Evolutionary conservation across 2,329 filamentous ascomycete genomes (phyloP), one percentile per base, ranked within the genome.

Genomic region (Didymosphaeria variabile): DNA sequence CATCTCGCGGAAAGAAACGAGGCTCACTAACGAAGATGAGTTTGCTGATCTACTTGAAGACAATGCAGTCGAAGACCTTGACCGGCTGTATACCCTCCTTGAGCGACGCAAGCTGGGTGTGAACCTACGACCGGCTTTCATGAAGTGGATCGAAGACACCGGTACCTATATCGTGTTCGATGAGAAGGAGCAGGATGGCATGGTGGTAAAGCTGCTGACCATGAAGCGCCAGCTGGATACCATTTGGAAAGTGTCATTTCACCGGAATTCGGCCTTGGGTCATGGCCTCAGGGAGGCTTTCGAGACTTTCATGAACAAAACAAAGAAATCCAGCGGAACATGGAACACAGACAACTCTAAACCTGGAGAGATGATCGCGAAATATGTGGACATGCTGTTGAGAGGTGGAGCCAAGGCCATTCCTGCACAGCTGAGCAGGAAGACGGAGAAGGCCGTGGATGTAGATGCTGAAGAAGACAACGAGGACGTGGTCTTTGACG

Each of bases 301-400:
- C 73, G 90, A 91, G 56, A 86, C 84, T 0, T 97, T 98, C 70
- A 97, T 99, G 84, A 99, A 99, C 77, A 92, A 95, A 77, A 87
- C 85, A 4, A 90, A 90, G 73, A 91, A 90, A 72, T 88, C 87
- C 1, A 85, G 87, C 8, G 83, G 88, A 5, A 89, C 88, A 5
- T 94, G 91, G 87, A 88, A 88, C 55, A 92, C 91, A 0, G 90
- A 93, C 58, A 96, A 94, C 58, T 93, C 93, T 19, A 98, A 97
- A 83, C 93, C 97, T 15, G 95, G 94, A 53, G 95, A 99, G 81
- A 97, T 98, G 94, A 96, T 97, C 69, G 96, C 95, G 32, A 98
- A 97, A 79, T 94, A 98, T 71, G 91, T 99, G 63, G 95, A 99
- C 78, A 85, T 91, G 81, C 84, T 99, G 21, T 85, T 99, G 34